phyloP scores from a whole-genome alignment of 2,329 filamentous ascomycete species.

The Aspergillus pseudoterreus region DNA sequence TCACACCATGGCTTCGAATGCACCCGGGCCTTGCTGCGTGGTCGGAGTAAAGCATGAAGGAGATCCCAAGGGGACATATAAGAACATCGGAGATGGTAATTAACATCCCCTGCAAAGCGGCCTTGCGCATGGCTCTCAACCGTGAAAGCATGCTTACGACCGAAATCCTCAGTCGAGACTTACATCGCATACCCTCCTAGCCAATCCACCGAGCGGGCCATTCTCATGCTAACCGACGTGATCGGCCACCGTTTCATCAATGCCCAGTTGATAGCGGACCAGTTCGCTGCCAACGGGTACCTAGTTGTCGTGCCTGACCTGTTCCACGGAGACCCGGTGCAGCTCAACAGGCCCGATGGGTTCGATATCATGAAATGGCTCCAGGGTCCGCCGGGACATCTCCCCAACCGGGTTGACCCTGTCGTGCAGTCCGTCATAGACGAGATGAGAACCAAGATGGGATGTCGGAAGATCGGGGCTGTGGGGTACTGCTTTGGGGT shows the following conservation, averaged over 20 bases:
- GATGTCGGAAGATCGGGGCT: slow-evolving; percentile 35
- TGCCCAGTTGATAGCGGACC: slow-evolving; percentile 62
- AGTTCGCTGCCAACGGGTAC: slow-evolving; percentile 67
- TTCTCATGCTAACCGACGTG: slow-evolving; percentile 54
- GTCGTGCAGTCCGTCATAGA: slow-evolving; percentile 44
- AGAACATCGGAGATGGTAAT: slow-evolving; percentile 36
- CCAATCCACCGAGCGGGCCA: slow-evolving; percentile 46
- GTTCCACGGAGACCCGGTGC: slow-evolving; percentile 61
- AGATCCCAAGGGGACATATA: slow-evolving; percentile 36
- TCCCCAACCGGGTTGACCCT: slow-evolving; percentile 44
- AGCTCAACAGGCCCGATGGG: slow-evolving; percentile 48
- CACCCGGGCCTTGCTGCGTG: slow-evolving; percentile 35
- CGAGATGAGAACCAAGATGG: slow-evolving; percentile 27
- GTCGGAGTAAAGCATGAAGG: slow-evolving; percentile 43
- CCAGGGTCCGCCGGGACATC: slow-evolving; percentile 41
- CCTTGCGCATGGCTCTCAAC: too few relatives aligned
- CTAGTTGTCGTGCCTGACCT: slow-evolving; percentile 64
- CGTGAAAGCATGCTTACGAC: background rate
- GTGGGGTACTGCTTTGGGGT: slow-evolving; percentile 50
- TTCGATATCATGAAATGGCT: slow-evolving; percentile 51
- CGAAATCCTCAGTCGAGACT: background rate
- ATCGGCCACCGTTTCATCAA: slow-evolving; percentile 54
- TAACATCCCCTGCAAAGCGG: slow-evolving; percentile 12
- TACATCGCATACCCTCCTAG: slow-evolving; percentile 43
- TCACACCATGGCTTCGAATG: slow-evolving; percentile 41